These are phyloP conservation scores for Penicillium salamii DNA, from an alignment of 495 filamentous ascomycete genomes.

Conservation along the genomic window DNA sequence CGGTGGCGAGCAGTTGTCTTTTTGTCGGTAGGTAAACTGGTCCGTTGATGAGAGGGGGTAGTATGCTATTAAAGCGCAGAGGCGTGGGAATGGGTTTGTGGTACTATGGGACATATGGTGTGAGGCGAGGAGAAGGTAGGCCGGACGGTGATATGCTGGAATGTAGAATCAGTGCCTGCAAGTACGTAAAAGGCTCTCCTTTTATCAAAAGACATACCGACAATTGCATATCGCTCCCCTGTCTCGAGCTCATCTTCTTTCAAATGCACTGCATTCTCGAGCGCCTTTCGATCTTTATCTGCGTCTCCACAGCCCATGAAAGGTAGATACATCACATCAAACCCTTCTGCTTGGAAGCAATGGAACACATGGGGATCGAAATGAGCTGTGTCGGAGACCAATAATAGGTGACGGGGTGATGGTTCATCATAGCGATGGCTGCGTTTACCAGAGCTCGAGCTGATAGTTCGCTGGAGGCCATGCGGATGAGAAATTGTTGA, in stretches of 20 bases:
- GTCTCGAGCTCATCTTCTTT: constrained; percentile 41
- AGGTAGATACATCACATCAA: constrained; percentile 58
- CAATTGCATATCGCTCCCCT: constrained; percentile 46
- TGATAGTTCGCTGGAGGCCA: constrained; percentile 10
- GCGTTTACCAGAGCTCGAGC: constrained; percentile 15
- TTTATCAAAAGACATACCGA: constrained; percentile 38
- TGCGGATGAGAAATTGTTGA: constrained; percentile 7
- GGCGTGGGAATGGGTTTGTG: constrained; percentile 39
- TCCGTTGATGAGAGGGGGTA: constrained; percentile 44
- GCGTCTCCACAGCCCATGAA: constrained; percentile 46
- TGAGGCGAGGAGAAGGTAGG: constrained; percentile 52
- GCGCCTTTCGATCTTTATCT: constrained; percentile 28
- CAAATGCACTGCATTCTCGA: constrained; percentile 47
- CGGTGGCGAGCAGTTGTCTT: constrained; percentile 13
- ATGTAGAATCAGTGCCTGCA: background rate
- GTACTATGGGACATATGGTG: constrained; percentile 41
- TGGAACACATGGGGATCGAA: constrained; percentile 55
- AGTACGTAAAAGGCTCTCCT: no score
- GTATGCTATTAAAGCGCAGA: constrained; percentile 55
- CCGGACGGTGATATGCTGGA: constrained; percentile 55
- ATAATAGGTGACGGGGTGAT: constrained; percentile 42
- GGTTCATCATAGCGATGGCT: constrained; percentile 12
- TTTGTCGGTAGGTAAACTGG: constrained; percentile 1
- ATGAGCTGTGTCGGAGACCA: constrained; percentile 57
- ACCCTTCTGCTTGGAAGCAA: constrained; percentile 63